phyloP scores from a whole-genome alignment of 768 basidiomycete species.

The Collybia nuda region DNA sequence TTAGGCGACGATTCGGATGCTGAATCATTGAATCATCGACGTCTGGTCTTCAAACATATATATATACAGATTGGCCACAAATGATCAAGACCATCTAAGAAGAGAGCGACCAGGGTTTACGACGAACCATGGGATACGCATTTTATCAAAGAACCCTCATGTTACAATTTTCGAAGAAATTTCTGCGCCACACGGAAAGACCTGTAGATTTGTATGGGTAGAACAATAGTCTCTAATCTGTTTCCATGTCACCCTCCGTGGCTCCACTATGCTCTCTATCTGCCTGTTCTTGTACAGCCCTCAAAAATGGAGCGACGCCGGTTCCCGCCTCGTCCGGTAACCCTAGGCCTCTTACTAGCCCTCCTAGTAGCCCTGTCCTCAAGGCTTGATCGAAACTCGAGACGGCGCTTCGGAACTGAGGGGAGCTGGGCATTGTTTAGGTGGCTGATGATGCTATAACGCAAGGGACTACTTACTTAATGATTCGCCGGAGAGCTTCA shows the following conservation, averaged over 20 bases:
- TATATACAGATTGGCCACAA: no score
- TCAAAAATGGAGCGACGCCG: conserved; percentile 76
- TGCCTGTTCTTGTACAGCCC: conserved; percentile 78
- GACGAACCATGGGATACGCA: no score
- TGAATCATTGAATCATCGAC: no score
- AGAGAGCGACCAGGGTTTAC: no score
- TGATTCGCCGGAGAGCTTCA: conserved; percentile 70
- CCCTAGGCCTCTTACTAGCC: conserved; percentile 75
- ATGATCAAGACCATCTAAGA: no score
- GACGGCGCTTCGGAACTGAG: conserved; percentile 82
- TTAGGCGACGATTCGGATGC: no score
- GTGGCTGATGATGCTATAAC: neutral
- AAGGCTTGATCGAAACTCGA: conserved; percentile 83
- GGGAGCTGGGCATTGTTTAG: conserved; percentile 44
- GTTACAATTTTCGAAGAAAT: neutral
- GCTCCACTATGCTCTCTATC: conserved; percentile 41
- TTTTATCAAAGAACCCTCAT: neutral
- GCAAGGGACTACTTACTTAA: conserved; percentile 39
- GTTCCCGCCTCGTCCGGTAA: conserved; percentile 84
- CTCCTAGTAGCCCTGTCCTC: conserved; percentile 74
- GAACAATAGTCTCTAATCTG: conserved; percentile 45
- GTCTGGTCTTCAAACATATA: no score
- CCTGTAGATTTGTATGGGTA: neutral
- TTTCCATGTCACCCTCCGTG: conserved; percentile 59
- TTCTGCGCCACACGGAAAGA: neutral